These are phyloP conservation scores for Kodamaea laetipori DNA, from an alignment of 805 yeast genomes.

Conservation along the genomic window DNA sequence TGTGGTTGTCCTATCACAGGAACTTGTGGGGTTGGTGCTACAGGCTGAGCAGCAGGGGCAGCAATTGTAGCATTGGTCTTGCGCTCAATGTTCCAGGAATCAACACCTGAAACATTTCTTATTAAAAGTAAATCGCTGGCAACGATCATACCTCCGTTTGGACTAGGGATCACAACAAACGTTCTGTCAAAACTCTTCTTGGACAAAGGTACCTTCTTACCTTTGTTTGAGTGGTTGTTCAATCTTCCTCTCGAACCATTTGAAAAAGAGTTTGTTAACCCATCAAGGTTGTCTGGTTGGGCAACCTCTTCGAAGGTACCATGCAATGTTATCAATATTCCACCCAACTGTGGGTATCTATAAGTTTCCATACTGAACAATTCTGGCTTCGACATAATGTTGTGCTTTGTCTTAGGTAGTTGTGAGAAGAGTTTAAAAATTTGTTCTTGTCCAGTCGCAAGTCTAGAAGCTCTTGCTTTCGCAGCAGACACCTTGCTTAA, in stretches of 20 bases:
- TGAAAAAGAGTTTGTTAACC: conserved; percentile 13
- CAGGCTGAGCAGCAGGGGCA: conserved; percentile 13
- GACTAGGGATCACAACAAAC: conserved; percentile 72
- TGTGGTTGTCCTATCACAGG: conserved; percentile 16
- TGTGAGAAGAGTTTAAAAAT: conserved; percentile 63
- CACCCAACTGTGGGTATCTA: conserved; percentile 69
- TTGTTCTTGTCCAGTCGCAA: conserved; percentile 68
- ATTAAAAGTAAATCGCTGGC: conserved; percentile 82
- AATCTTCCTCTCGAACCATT: conserved; percentile 19
- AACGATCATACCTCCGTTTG: conserved; percentile 69
- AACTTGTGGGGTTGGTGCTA: conserved; percentile 18
- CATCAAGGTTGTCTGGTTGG: conserved; percentile 48
- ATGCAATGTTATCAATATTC: conserved; percentile 77
- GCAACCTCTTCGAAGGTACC: conserved; percentile 78
- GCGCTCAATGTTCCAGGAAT: conserved; percentile 53
- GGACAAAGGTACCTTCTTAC: conserved; percentile 39
- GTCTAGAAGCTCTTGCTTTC: conserved; percentile 56
- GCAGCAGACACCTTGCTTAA: conserved; percentile 60
- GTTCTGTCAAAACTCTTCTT: conserved; percentile 84
- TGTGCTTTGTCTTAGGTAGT: conserved; percentile 80
- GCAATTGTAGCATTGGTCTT: conserved; percentile 12
- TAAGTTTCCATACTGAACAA: conserved; percentile 77
- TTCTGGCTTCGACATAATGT: conserved; percentile 60
- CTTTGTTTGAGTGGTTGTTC: conserved; percentile 25
- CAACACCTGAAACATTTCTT: conserved; percentile 56